A percentile compares a stretch with the other conserved stretches of the same genome.
Evolutionary conservation across 805 yeast genomes (phyloP).

Genomic region (Candida broadrunensis): DNA sequence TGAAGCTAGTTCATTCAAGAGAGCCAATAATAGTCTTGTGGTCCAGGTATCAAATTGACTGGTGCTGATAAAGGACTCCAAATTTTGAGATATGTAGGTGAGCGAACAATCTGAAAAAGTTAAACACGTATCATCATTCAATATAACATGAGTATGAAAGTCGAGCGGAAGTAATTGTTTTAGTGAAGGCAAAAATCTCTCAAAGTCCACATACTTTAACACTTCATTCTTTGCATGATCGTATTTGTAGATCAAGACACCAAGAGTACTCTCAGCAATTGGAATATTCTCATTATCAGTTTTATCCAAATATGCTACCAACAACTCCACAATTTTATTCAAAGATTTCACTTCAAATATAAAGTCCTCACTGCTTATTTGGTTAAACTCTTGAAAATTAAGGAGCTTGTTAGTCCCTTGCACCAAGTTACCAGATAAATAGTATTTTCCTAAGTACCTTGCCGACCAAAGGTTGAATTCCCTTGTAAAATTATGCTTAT

Average conservation of each 20-base stretch:
- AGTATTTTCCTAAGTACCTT: conserved; percentile 18
- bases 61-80: not conserved
- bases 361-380: not conserved
- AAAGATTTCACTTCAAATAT: not conserved
- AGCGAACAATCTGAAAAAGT: not conserved
- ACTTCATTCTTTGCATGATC: conserved; percentile 13
- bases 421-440: conserved; percentile 15
- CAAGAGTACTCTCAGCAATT: conserved; percentile 39
- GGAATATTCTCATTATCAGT: conserved; percentile 16
- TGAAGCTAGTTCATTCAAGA: conserved; percentile 28
- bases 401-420: conserved; percentile 2
- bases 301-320: conserved; percentile 9
- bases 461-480: conserved; percentile 21
- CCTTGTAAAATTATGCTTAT: conserved; percentile 5
- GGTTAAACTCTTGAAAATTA: conserved; percentile 5
- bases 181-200: conserved; percentile 10
- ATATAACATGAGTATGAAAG: conserved; percentile 29
- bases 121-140: conserved; percentile 17
- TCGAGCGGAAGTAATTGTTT: conserved; percentile 28
- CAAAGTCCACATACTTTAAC: conserved; percentile 18
- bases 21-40: conserved; percentile 23
- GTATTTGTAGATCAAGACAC: conserved; percentile 32
- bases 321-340: conserved; percentile 6
- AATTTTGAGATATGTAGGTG: not conserved
- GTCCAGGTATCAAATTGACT: conserved; percentile 24